Evolutionary conservation across 331 rosid genomes (phyloP), one percentile per base, ranked within the genome.

Genomic region (Pyracantha coccinea): DNA sequence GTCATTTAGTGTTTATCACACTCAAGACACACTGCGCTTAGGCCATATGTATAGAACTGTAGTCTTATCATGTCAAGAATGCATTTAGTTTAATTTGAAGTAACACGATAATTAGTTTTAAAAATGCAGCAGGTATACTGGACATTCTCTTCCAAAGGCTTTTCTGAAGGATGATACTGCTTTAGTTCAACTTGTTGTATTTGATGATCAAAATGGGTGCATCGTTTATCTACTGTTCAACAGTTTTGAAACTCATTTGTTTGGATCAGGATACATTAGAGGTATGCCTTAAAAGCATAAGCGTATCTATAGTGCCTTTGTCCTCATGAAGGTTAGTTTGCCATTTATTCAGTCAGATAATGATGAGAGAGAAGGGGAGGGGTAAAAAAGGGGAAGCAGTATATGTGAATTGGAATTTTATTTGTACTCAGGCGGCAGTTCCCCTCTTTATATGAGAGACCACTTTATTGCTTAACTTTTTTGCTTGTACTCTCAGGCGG

Each of bases 261-360:
- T 90, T 90, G 96, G 99, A 95, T 95, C 96, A 83, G 98, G 90
- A 90, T 92, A 86, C 90, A 58, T 84, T 89, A 92, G 98, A 89
- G 99, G 99, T 92, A 89, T 90, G 97, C 95, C 96, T 89, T 92
- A 86, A 90, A 88, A 88, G 99, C 88, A 84, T 91, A 88, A 92
- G 88, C 97, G 75, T 88, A 77, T 83, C 73, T 79, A 81, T 88
- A 86, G 90, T 84, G 82, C 87, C 85, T 81, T 83, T 83, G 85
- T 79, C 90, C 76, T 81, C 90, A 81, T 85, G 93, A 85, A 90
- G 97, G 98, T 92, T 87, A 90, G 93, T 86, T 87, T 86, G 96
- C 75, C 79, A 66, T 76, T 83, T 87, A 80, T 86, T 87, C 79
- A 85, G 86, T 83, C 78, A 73, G 53, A 70, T 52, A 68, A 13